Base-by-base conservation (phyloP, 2,329 filamentous ascomycete species). In the Zasmidium angulare region DNA sequence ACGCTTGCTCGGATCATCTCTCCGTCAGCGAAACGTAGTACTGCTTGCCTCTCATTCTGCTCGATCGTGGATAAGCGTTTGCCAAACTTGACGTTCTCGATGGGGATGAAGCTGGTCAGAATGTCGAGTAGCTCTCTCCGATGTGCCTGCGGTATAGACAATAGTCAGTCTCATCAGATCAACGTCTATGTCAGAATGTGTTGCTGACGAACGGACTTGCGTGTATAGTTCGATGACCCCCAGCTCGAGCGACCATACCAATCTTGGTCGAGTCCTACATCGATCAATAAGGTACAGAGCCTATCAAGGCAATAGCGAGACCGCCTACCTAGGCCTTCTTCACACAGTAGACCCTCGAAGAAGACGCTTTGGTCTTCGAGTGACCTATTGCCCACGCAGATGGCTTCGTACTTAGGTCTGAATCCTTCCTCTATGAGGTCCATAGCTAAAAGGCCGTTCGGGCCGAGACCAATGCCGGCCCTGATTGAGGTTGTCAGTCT, bases 51-150 rank as follows among this genome's bases (percentile, higher is more conserved):
- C 12, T 76, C 59, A 3, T 69, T 64, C 52, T 78, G 72, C 46
- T 78, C 68, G 51, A 72, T 59, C 1, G 22, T 48, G 1, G 24
- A 59, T 1, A 71, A 62, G 19, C 67, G 60, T 53, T 72, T 72
- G 54, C 66, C 66, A 56, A 74, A 74, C n/a, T 52, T 58, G 19
- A 73, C 70, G 4, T 53, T 63, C 2, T 68, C 62, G 19, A 54
- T 46, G 1, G 63, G 65, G 24, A 74, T 78, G 68, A 72, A 79
- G 78, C 63, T 83, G 74, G 66, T 83, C 76, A 81, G 76, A 46
- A 78, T 77, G 24, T 79, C 74, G 10, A 81, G 65, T 50, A 81
- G 62, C 53, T 75, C 75, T 53, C 72, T 76, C 36, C 78, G 68
- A 61, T 80, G 78, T 4, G 77, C 77, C 36, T 75, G 75, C 51